Base-by-base conservation (phyloP, 2,329 filamentous ascomycete genomes). In the Dothistroma septosporum region DNA sequence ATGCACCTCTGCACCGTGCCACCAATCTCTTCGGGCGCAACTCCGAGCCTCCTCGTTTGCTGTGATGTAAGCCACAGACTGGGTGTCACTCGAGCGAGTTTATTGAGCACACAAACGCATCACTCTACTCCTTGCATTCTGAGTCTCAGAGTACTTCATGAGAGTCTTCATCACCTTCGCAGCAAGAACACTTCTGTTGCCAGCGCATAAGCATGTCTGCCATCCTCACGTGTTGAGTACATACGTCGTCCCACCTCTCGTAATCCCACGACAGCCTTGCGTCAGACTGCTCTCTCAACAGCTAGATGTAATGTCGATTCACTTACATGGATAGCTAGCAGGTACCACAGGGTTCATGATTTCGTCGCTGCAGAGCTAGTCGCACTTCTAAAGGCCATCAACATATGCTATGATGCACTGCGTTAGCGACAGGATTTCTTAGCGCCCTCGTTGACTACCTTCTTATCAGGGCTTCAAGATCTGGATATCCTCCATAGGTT, bases 341-440 rank as follows among this genome's bases (percentile, higher is more conserved):
- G 19, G 41, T n/a, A 44, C 41, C 41, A n/a, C 47, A 50, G 47
- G 47, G 47, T 50, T 50, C 47, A 50, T 24, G 47, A 21, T 50
- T 31, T 50, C 22, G 47, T 14, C 21, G 21, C 28, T 16, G 28
- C 47, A 50, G 21, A 50, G 47, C 47, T 50, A 50, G 47, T 31
- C 22, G 28, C 47, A 50, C 47, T 14, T 24, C 28, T 28, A 31
- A 50, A 50, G 21, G 19, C 47, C 47, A 4, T 24, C 21, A 50
- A 31, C 47, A 31, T 11, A 24, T 24, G 47, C 47, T 50, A 50
- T 50, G 47, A 50, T 50, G 47, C 28, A 50, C 28, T 28, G 47
- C 21, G 28, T 28, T 11, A 28, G 47, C 47, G 21, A 11, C 14
- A 50, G 28, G 28, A 50, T 50, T 21, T 31, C 9, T 24, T 24